phyloP scores from a whole-genome alignment of 31 red algal species.

The Endocladia muricata region DNA sequence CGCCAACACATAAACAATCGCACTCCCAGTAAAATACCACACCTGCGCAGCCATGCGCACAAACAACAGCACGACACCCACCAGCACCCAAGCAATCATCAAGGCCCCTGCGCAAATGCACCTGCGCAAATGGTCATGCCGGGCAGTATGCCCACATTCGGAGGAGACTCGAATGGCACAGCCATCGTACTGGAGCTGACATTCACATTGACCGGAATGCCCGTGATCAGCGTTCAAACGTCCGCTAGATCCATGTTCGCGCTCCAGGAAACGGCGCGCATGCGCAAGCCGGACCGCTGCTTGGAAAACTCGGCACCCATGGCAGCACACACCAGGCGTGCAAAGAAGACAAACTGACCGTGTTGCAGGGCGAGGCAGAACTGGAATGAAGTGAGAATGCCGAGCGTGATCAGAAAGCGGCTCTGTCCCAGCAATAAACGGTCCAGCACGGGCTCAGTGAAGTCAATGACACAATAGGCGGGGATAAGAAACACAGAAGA shows the following conservation, averaged over 20 bases:
- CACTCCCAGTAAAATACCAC: not conserved
- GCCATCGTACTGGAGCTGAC: not conserved
- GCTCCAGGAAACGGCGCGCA: constrained; percentile 64
- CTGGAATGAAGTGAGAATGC: constrained; percentile 58
- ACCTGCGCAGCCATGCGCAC: not conserved
- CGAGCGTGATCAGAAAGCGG: constrained; percentile 27
- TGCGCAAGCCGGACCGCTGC: constrained; percentile 20
- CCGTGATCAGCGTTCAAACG: constrained; percentile 58
- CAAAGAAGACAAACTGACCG: constrained; percentile 71
- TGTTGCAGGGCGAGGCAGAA: constrained; percentile 67
- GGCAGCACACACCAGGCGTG: constrained; percentile 17
- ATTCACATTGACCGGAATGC: constrained; percentile 3
- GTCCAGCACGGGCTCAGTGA: constrained; percentile 19
- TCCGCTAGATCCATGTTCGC: constrained; percentile 42
- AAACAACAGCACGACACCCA: not conserved
- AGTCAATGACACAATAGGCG: constrained; percentile 12
- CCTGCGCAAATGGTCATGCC: constrained; percentile 19
- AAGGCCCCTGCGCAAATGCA: constrained; percentile 3
- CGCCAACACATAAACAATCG: constrained; percentile 8
- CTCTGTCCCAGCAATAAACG: constrained; percentile 7
- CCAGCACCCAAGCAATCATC: not conserved
- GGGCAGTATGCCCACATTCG: constrained; percentile 64
- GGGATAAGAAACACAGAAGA: constrained; percentile 66
- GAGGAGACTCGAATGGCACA: constrained; percentile 32
- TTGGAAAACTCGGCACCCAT: constrained; percentile 22